These are phyloP conservation scores for Peronospora destructor DNA, from an alignment of 352 stramenopile genomes.

Conservation along the genomic window DNA sequence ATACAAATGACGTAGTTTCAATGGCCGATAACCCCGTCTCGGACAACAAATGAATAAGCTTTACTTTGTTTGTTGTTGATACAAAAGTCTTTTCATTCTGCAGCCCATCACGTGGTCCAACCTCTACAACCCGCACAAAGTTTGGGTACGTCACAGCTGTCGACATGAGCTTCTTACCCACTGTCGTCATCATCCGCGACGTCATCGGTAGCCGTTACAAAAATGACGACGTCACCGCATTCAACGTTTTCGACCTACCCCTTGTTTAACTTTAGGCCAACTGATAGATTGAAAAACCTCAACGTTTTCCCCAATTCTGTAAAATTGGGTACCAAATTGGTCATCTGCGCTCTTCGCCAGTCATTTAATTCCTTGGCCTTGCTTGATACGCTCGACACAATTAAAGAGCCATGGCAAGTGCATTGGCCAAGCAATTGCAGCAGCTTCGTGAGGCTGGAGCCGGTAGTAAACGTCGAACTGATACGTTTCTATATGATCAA, in stretches of 20 bases:
- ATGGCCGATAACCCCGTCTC: constrained; percentile 86
- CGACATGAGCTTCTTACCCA: constrained; percentile 2
- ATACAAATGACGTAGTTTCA: constrained; percentile 94
- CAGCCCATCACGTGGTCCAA: constrained; percentile 93
- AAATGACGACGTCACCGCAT: too few relatives aligned
- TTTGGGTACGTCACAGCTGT: constrained; percentile 34
- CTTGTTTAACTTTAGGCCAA: too few relatives aligned
- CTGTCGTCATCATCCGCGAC: constrained; percentile 1
- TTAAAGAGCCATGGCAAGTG: constrained; percentile 43
- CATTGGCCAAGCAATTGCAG: constrained; percentile 74
- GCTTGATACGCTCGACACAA: neutral
- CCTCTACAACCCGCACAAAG: constrained; percentile 90
- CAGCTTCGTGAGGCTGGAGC: constrained; percentile 67
- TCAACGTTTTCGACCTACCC: too few relatives aligned
- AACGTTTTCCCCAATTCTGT: too few relatives aligned
- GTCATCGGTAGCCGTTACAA: neutral
- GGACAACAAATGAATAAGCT: constrained; percentile 87
- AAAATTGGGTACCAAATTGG: neutral
- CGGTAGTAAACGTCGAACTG: constrained; percentile 74
- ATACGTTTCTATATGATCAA: constrained; percentile 81
- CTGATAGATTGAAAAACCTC: too few relatives aligned
- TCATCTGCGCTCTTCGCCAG: constrained; percentile 9
- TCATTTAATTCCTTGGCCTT: constrained; percentile 8
- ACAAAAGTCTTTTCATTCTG: constrained; percentile 91
- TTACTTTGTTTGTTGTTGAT: constrained; percentile 86